A percentile compares a stretch with the other conserved stretches of the same genome.
phyloP scores from a whole-genome alignment of 2,329 filamentous ascomycete genomes.

The Ramichloridium luteum region DNA sequence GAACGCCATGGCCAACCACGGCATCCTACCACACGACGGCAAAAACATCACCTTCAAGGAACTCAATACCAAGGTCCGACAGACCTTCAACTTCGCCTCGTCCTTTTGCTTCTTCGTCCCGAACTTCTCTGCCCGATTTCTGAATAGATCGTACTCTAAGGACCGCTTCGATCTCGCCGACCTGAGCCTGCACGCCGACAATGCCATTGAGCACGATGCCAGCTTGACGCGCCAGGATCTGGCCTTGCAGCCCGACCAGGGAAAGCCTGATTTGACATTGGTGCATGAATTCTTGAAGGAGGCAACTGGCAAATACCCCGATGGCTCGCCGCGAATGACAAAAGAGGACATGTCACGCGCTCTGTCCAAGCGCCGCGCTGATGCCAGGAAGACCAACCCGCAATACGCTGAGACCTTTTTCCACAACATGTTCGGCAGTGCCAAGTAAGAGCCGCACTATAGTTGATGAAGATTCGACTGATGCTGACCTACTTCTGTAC shows the following conservation, averaged over 20 bases:
- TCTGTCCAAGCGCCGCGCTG: conserved; percentile 24
- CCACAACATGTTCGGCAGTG: conserved; percentile 32
- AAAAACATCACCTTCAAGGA: conserved; percentile 20
- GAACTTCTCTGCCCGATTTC: conserved; percentile 17
- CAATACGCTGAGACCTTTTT: conserved; percentile 22
- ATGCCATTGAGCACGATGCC: conserved; percentile 20
- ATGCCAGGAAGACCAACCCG: conserved; percentile 26
- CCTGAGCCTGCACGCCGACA: conserved; percentile 16
- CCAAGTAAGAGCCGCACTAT: conserved; percentile 15
- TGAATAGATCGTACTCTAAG: conserved; percentile 18
- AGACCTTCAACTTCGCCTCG: conserved; percentile 21
- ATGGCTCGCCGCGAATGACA: conserved; percentile 24
- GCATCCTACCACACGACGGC: conserved; percentile 20
- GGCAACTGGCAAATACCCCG: conserved; percentile 25
- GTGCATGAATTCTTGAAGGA: conserved; percentile 25
- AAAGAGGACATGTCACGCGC: conserved; percentile 27
- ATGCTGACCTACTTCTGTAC: conserved; percentile 3
- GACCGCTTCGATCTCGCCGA: conserved; percentile 19
- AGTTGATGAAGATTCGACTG: background rate
- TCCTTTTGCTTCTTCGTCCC: conserved; percentile 21
- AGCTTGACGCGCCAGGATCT: conserved; percentile 24
- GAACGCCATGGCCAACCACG: conserved; percentile 22
- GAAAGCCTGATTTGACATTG: conserved; percentile 27
- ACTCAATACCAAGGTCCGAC: conserved; percentile 16
- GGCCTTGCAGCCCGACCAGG: conserved; percentile 27